Base-by-base conservation (phyloP, 208 protist genomes). In the Phytomonas sp. region DNA sequence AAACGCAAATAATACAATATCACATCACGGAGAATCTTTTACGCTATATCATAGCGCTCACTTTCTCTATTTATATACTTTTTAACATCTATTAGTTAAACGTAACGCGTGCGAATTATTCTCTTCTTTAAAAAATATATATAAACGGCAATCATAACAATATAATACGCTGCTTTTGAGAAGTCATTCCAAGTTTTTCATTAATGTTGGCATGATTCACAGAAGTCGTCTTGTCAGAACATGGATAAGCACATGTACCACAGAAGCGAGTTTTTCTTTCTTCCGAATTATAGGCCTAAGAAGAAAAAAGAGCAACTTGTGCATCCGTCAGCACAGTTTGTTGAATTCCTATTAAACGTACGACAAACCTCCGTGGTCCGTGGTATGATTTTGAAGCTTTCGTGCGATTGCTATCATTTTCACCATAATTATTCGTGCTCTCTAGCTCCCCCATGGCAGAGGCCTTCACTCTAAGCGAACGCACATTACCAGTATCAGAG, bases 31-130 rank as follows among this genome's bases (percentile, higher is more conserved):
- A 53, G 33, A 2, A 65, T 51, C 15, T 2, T 20, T 65, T 26
- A 60, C 36, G 36, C 2, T 65, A 65, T 65, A 53, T 56, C 37
- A 65, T 26, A 26, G 61, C 20, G 1, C n/a, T 37, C 23, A 56
- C n/a, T 65, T 51, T 65, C n/a, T 40, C 33, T 65, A 60, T 65
- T 46, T 65, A 53, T 60, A 23, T 17, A 65, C 37, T 65, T 56
- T 56, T 56, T 23, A 56, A 20, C 20, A 56, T 56, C 0, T 26
- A 56, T 56, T 56, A 26, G 20, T 56, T 56, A 56, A 56, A 26
- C 46, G 46, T 0, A 56, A 56, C 26, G 36, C 11, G 36, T 51
- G 36, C 6, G n/a, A 60, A 65, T 51, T 65, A 60, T 65, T 65
- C 13, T 51, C n/a, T 26, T 51, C 23, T 65, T 43, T 17, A 33